Conservation (phyloP, 805 yeast genomes). For the Priceomyces medius region DNA sequence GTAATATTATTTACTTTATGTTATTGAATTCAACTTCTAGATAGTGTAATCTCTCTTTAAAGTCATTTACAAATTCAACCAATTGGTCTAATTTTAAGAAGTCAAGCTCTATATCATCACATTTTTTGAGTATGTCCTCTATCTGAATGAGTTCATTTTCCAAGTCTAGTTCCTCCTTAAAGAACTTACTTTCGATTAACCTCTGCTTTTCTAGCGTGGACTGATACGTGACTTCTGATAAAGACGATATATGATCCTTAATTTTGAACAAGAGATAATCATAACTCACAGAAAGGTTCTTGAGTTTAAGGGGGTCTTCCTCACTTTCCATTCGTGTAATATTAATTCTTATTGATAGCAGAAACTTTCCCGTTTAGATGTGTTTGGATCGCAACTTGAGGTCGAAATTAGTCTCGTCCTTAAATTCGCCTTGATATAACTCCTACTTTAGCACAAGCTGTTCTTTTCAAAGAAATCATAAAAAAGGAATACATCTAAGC, state of each 20-base stretch:
- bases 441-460: background rate
- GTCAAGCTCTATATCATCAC: slow-evolving; percentile 52
- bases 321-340: background rate
- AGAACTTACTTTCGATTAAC: slow-evolving; percentile 22
- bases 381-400: background rate
- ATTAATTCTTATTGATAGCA: background rate
- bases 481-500: slow-evolving; percentile 1
- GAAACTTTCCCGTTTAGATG: background rate
- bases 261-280: slow-evolving; percentile 67
- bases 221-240: slow-evolving; percentile 41
- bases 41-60: slow-evolving; percentile 32
- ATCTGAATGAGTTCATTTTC: slow-evolving; percentile 41
- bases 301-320: slow-evolving; percentile 61
- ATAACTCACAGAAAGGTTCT: slow-evolving; percentile 57
- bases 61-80: slow-evolving; percentile 39
- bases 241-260: slow-evolving; percentile 49
- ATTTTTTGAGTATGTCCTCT: slow-evolving; percentile 39
- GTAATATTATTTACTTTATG: slow-evolving; percentile 1
- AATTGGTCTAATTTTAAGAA: slow-evolving; percentile 55
- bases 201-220: slow-evolving; percentile 33
- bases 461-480: background rate
- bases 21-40: slow-evolving; percentile 28
- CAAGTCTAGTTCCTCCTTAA: slow-evolving; percentile 25
- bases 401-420: slow-evolving; percentile 1
- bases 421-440: background rate